Evolutionary conservation across 2,329 filamentous ascomycete species (phyloP), one percentile per base, ranked within the genome.

Genomic region (Peltaster fructicola): DNA sequence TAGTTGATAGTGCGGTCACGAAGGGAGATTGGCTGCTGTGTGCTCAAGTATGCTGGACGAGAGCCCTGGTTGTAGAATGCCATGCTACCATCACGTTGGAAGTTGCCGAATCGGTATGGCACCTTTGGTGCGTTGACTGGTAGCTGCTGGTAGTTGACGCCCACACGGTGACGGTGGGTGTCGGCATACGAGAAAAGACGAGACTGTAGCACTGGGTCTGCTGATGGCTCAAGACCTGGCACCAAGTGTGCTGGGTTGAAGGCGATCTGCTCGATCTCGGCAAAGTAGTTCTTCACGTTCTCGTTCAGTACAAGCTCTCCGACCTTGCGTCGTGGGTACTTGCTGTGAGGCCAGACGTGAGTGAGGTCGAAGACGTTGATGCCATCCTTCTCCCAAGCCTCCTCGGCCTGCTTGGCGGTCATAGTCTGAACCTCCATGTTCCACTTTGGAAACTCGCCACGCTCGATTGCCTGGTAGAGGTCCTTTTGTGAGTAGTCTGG

Each of bases 231-330:
- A 22, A 72, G 57, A 2, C 73, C 73, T 0, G 69, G 70, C 0
- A 74, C 66, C 43, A 77, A 52, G 31, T 64, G 68, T 1, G 63
- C 64, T 0, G 73, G 72, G 0, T 65, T 68, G 39, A 77, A 78
- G 1, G 68, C 65, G 0, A 66, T 63, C 48, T 77, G 70, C 45
- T 78, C 72, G 22, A 74, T 64, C 40, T 80, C 73, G 26, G 21
- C 22, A 39, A 76, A 75, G 53, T 75, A 77, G 50, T 78, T 76
- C 26, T 63, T 49, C 1, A 54, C 52, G 31, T 67, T 68, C 24
- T 49, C 47, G 36, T 65, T 60, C 7, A 70, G 43, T 0, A 53
- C 59, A 35, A 70, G 44, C 21, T 53, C 52, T 9, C 65, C 65
- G 17, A 69, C 50, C 7, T 49, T 22, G 21, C 24, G 26, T 4